Base-by-base conservation (phyloP, 352 stramenopile species). In the Pythium sukuiense region DNA sequence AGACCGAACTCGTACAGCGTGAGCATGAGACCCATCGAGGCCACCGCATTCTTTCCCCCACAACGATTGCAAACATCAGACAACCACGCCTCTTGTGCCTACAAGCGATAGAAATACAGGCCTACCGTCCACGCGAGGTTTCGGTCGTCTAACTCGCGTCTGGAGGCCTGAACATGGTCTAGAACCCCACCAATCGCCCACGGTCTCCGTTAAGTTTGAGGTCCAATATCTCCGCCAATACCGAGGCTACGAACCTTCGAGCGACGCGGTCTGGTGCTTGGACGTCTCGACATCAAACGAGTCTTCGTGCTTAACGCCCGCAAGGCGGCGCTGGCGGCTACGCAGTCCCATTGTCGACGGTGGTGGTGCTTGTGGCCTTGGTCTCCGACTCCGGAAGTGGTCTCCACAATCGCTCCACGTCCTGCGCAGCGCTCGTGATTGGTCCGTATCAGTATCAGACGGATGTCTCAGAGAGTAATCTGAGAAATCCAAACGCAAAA, bases 101-200 rank as follows among this genome's bases (percentile, higher is more conserved):
- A 18, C 5, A 27, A 26, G 3, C 7, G 8, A n/a, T 33, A 24
- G 16, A 32, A 16, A 13, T 1, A 26, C 13, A 50, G 2, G 32
- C 37, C 16, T 52, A 73, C 67, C 60, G 63, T 69, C 67, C 67
- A 73, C 1, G 60, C 49, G 26, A 63, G 30, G 45, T 67, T 72
- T 6, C 56, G 24, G 6, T 64, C 65, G 26, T 72, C 58, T 3
- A 63, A 24, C n/a, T 67, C 65, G 55, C 77, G 63, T 49, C 77
- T 74, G 2, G 76, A 87, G 12, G 74, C 75, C 57, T 70, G 61
- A 35, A 87, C 55, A 52, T 87, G 76, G 16, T 85, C 76, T 87
- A 59, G 18, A 61, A 3, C 33, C 27, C 18, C 5, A n/a, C 45
- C 3, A 18, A 24, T 33, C 33, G 39, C 3, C 27, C 24, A 14